Percentiles rank a stretch among this genome's conserved stretches.
Conservation (phyloP, 2,329 filamentous ascomycete species). For the Amauroascus niger region DNA sequence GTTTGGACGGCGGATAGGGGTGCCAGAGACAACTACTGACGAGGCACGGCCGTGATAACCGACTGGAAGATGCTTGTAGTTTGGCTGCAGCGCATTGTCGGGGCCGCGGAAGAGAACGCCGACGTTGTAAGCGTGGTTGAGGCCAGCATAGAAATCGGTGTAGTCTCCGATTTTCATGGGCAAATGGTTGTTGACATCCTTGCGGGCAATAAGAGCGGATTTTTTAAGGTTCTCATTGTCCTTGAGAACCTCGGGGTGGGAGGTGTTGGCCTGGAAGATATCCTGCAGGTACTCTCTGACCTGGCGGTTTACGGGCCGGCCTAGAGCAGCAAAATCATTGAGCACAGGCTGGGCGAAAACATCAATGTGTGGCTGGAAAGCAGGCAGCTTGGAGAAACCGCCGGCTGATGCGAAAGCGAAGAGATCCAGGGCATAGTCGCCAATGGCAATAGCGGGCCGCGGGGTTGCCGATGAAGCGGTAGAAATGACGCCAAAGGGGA, state of each 20-base stretch:
- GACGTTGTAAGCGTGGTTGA: slow-evolving; percentile 66
- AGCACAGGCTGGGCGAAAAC: slow-evolving; percentile 58
- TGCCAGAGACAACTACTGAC: slow-evolving; percentile 64
- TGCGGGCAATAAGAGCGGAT: slow-evolving; percentile 50
- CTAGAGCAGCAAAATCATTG: slow-evolving; percentile 65
- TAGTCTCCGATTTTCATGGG: slow-evolving; percentile 75
- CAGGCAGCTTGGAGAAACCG: slow-evolving; percentile 51
- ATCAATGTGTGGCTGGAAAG: slow-evolving; percentile 47
- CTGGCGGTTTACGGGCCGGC: slow-evolving; percentile 56
- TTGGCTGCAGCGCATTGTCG: slow-evolving; percentile 64
- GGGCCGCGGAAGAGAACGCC: slow-evolving; percentile 64
- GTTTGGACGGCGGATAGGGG: slow-evolving; percentile 59
- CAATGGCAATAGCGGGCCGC: slow-evolving; percentile 62
- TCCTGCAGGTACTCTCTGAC: slow-evolving; percentile 61
- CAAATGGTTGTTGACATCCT: slow-evolving; percentile 55
- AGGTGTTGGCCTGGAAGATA: slow-evolving; percentile 52
- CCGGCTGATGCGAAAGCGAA: slow-evolving; percentile 49
- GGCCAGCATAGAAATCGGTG: slow-evolving; percentile 74
- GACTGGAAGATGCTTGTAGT: slow-evolving; percentile 72
- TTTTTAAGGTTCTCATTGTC: slow-evolving; percentile 51
- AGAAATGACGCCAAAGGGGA: slow-evolving; percentile 74
- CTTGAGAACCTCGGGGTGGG: slow-evolving; percentile 52
- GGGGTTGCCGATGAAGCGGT: slow-evolving; percentile 47
- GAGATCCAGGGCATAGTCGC: slow-evolving; percentile 61
- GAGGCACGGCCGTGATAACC: slow-evolving; percentile 73